Conservation (phyloP, 2,329 filamentous ascomycete genomes). For the Neofusicoccum sp. region DNA sequence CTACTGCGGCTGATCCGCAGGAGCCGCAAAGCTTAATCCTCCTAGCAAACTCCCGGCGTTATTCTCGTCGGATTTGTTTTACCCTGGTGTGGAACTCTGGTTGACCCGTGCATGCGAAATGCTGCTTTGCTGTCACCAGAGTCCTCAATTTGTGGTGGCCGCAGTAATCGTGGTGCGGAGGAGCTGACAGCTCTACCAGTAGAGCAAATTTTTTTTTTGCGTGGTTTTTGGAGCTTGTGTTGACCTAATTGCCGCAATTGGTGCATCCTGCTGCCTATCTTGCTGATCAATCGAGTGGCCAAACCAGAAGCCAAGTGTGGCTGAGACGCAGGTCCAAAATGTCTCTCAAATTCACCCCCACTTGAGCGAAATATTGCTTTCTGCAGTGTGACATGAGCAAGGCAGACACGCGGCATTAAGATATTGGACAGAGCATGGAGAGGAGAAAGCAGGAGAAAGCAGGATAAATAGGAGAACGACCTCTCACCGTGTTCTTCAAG, state of each 20-base stretch:
- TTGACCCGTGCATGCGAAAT: not conserved
- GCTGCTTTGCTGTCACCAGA: no score
- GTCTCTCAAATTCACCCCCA: not conserved
- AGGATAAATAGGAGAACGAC: no score
- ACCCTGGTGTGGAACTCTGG: not conserved
- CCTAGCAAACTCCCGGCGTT: not conserved
- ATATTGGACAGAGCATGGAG: not conserved
- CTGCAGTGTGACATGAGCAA: not conserved
- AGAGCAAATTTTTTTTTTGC: no score
- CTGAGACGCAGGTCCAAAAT: not conserved
- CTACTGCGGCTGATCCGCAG: slow-evolving; percentile 6
- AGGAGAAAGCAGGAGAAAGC: no score
- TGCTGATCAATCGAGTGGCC: no score
- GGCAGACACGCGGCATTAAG: no score
- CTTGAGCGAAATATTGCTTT: not conserved
- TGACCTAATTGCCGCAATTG: not conserved
- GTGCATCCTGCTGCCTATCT: not conserved
- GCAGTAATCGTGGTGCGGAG: no score
- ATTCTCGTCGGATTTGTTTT: not conserved
- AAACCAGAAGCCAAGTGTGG: no score
- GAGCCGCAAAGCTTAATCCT: slow-evolving; percentile 7
- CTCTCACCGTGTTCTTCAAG: no score
- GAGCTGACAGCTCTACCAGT: no score
- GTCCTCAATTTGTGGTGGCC: no score
- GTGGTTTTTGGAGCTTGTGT: no score